phyloP scores from a whole-genome alignment of 148 eudicot species.

The Dysphania ambrosioides region DNA sequence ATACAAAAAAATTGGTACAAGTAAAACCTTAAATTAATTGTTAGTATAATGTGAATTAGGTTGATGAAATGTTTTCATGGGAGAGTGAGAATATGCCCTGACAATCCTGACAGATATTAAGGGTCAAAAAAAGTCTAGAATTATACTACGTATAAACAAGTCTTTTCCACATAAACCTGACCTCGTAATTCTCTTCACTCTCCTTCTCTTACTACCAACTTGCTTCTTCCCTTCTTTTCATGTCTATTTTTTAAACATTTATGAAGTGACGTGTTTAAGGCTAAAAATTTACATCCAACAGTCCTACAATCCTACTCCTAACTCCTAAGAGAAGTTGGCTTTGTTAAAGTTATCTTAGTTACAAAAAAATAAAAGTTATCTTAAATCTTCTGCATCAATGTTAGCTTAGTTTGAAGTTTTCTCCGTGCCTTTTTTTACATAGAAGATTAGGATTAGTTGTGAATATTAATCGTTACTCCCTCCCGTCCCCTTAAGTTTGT shows the following conservation, averaged over 20 bases:
- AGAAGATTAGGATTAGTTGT: no score
- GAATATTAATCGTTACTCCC: no score
- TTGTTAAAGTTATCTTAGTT: background rate
- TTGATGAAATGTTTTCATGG: constrained; percentile 26
- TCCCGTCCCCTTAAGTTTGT: no score
- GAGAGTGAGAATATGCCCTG: constrained; percentile 25
- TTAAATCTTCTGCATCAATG: no score
- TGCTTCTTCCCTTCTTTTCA: background rate
- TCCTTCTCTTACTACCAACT: background rate
- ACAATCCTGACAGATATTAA: constrained; percentile 16
- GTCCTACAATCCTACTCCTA: no score
- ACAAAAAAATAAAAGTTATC: no score
- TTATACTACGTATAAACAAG: background rate
- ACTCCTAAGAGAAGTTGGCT: background rate
- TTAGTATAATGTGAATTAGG: background rate
- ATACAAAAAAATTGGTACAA: background rate
- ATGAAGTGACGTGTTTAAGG: background rate
- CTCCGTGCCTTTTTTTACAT: no score
- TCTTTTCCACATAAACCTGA: background rate
- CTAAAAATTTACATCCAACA: background rate
- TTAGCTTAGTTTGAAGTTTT: no score
- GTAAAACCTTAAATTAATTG: constrained; percentile 4
- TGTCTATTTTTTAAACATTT: background rate
- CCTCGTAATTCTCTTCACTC: constrained; percentile 22
- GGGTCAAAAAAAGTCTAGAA: background rate